Percentiles rank a stretch among this genome's conserved stretches.
Conservation (phyloP, 169 alveolate species). For the Eimeria necatrix region DNA sequence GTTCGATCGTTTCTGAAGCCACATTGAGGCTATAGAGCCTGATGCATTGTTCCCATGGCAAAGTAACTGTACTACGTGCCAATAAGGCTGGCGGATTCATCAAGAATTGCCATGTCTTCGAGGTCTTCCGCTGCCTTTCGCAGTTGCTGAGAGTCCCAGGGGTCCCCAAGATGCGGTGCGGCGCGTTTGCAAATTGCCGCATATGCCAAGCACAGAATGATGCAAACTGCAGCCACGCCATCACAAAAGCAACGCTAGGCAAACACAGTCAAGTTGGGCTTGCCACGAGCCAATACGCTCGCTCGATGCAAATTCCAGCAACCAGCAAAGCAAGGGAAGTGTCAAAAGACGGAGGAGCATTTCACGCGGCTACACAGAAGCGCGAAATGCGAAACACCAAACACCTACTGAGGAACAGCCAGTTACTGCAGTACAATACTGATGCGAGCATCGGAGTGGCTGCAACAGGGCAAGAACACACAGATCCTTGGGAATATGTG, state of each 20-base stretch:
- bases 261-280: no score
- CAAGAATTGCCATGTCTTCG: slow-evolving; percentile 44
- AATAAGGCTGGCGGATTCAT: slow-evolving; percentile 37
- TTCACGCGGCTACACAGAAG: no score
- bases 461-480: not conserved
- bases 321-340: no score
- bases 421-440: slow-evolving; percentile 30
- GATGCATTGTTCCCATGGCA: no score
- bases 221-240: slow-evolving; percentile 15
- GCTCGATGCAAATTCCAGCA: no score
- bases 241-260: not conserved
- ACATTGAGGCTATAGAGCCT: no score
- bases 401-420: slow-evolving; percentile 53
- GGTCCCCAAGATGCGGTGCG: not conserved
- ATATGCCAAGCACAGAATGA: slow-evolving; percentile 37
- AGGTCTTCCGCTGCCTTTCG: not conserved
- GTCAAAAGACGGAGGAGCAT: no score
- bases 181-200: not conserved
- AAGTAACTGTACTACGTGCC: not conserved
- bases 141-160: slow-evolving; percentile 41
- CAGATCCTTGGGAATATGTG: not conserved
- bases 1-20: no score
- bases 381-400: no score
- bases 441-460: slow-evolving; percentile 50
- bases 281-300: no score